Conservation (phyloP, 2,329 filamentous ascomycete species). For the Seiridium unicorne region DNA sequence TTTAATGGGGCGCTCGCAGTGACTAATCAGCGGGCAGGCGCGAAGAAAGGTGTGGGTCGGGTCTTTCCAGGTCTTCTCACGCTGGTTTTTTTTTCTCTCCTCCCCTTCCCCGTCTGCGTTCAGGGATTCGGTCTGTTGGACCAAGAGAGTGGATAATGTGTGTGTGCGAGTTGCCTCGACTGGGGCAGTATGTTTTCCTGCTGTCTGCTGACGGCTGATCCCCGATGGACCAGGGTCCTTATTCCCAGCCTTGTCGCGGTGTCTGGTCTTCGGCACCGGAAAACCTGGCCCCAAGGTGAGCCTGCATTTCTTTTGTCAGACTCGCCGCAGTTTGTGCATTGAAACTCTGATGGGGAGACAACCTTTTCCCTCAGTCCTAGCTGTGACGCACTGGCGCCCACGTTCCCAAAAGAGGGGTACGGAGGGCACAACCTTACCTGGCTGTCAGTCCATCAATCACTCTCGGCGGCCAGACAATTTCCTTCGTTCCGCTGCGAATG, state of each 20-base stretch:
- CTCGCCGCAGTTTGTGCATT: not conserved
- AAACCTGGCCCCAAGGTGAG: not conserved
- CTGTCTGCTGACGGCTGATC: no score
- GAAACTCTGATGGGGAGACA: not conserved
- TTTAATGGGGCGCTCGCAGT: slow-evolving; percentile 30
- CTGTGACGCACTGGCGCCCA: not conserved
- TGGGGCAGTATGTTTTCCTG: no score
- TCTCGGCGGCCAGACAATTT: not conserved
- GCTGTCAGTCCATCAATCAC: not conserved
- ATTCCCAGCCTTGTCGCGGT: not conserved
- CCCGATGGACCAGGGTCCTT: not conserved
- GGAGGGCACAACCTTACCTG: not conserved
- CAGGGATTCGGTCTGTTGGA: no score
- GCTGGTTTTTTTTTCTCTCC: not conserved
- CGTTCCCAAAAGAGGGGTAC: not conserved
- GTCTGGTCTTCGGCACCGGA: not conserved
- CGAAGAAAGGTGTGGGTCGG: slow-evolving; percentile 3
- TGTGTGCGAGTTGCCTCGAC: no score
- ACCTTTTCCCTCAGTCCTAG: no score
- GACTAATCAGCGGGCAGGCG: slow-evolving; percentile 31
- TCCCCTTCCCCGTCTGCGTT: not conserved
- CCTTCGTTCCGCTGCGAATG: not conserved
- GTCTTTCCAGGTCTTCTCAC: not conserved
- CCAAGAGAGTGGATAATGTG: no score
- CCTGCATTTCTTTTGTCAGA: not conserved